phyloP scores from a whole-genome alignment of 805 yeast genomes.

The Hanseniaspora clermontiae region DNA sequence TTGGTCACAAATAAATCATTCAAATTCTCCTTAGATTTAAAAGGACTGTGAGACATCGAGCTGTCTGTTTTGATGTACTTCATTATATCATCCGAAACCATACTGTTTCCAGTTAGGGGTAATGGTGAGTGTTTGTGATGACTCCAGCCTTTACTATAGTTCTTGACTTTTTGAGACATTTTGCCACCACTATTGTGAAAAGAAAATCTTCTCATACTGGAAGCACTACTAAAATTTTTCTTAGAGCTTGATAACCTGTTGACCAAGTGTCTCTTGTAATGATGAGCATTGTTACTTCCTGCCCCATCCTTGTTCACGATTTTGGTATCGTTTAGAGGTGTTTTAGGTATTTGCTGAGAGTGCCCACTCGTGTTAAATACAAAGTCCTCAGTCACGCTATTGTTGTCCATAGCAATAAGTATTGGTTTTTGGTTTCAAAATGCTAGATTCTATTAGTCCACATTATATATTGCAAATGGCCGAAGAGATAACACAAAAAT shows the following conservation, averaged over 20 bases:
- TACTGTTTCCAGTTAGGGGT: background rate
- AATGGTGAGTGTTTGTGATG: background rate
- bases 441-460: background rate
- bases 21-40: background rate
- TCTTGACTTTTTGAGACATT: conserved; percentile 17
- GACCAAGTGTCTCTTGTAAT: background rate
- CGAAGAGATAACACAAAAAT: background rate
- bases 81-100: background rate
- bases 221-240: background rate
- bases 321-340: background rate
- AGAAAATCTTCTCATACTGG: conserved; percentile 5
- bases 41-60: background rate
- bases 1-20: background rate
- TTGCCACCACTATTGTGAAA: conserved; percentile 27
- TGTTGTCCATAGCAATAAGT: background rate
- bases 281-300: background rate
- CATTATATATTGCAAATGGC: background rate
- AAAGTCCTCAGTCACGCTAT: conserved; percentile 1
- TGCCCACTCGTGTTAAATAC: background rate
- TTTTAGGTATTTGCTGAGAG: background rate
- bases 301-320: background rate
- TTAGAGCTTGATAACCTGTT: background rate
- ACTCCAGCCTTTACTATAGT: background rate
- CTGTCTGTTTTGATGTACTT: background rate
- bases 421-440: background rate